Conservation (phyloP, 2,329 filamentous ascomycete species). For the Penicillium sp. region DNA sequence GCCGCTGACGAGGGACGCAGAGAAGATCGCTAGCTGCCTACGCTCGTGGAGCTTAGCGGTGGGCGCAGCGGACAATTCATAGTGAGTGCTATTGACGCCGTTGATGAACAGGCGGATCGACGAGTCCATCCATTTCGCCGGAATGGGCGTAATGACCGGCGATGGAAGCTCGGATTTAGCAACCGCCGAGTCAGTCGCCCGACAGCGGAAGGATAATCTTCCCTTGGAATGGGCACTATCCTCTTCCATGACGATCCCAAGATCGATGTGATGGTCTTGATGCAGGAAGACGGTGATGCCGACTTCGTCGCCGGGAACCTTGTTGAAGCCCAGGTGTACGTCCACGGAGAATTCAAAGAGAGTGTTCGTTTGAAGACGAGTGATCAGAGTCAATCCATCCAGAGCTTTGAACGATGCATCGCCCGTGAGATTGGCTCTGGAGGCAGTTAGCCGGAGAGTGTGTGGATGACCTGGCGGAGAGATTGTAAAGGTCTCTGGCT, state of each 20-base stretch:
- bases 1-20: not conserved
- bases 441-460: conserved; percentile 46
- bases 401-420: conserved; percentile 22
- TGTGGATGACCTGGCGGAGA: conserved; percentile 31
- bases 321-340: conserved; percentile 1
- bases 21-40: not conserved
- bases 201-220: not conserved
- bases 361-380: conserved; percentile 15
- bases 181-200: not conserved
- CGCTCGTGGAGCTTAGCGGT: not conserved
- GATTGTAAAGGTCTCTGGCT: conserved; percentile 39
- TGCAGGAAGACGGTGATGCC: conserved; percentile 16
- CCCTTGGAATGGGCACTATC: not conserved
- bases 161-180: not conserved
- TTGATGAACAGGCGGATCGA: not conserved
- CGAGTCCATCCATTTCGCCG: not conserved
- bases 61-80: not conserved
- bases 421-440: conserved; percentile 50
- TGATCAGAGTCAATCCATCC: conserved; percentile 1
- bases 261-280: conserved; percentile 16
- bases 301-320: conserved; percentile 8
- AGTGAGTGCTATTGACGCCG: conserved; percentile 1
- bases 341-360: conserved; percentile 14
- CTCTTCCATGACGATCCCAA: conserved; percentile 6
- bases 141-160: not conserved